Percentiles rank a stretch among this genome's conserved stretches.
Evolutionary conservation across 2,329 filamentous ascomycete species (phyloP).

Genomic region (Fusarium sp.): DNA sequence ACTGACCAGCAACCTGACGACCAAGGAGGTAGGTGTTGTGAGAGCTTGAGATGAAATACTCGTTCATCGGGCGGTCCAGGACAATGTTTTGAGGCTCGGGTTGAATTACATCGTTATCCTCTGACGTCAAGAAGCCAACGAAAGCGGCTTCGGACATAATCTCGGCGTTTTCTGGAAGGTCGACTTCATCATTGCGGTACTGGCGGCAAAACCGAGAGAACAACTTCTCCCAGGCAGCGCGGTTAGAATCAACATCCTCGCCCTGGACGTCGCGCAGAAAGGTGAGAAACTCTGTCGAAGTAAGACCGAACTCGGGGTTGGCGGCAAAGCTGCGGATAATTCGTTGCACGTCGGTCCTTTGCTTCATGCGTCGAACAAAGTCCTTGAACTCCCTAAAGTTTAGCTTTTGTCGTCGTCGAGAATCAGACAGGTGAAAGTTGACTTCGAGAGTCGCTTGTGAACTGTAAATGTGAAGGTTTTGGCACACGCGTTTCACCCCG

Average conservation of each 20-base stretch:
- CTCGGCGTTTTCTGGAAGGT: slow-evolving; percentile 57
- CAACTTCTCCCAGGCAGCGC: slow-evolving; percentile 74
- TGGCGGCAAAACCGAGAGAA: slow-evolving; percentile 78
- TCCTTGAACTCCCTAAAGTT: slow-evolving; percentile 85
- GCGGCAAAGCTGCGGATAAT: slow-evolving; percentile 75
- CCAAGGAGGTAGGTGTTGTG: slow-evolving; percentile 98
- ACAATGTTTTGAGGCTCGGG: slow-evolving; percentile 70
- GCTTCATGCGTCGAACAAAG: slow-evolving; percentile 86
- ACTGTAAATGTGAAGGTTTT: slow-evolving; percentile 91
- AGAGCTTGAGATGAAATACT: slow-evolving; percentile 98
- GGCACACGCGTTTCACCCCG: slow-evolving; percentile 86
- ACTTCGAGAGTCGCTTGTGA: slow-evolving; percentile 78
- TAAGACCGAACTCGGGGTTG: slow-evolving; percentile 74
- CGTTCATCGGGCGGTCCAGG: slow-evolving; percentile 88
- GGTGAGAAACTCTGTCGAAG: slow-evolving; percentile 76
- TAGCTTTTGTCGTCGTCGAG: slow-evolving; percentile 72
- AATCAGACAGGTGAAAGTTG: slow-evolving; percentile 81
- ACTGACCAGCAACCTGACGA: slow-evolving; percentile 88
- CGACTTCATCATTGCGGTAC: slow-evolving; percentile 61
- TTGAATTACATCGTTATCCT: slow-evolving; percentile 76
- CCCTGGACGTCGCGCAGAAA: slow-evolving; percentile 82
- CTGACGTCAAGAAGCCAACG: slow-evolving; percentile 80
- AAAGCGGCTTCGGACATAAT: slow-evolving; percentile 85
- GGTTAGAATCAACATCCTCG: slow-evolving; percentile 78
- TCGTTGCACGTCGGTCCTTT: slow-evolving; percentile 81